Base-by-base conservation (phyloP, 2,329 filamentous ascomycete genomes). In the Cladosporium sp. region DNA sequence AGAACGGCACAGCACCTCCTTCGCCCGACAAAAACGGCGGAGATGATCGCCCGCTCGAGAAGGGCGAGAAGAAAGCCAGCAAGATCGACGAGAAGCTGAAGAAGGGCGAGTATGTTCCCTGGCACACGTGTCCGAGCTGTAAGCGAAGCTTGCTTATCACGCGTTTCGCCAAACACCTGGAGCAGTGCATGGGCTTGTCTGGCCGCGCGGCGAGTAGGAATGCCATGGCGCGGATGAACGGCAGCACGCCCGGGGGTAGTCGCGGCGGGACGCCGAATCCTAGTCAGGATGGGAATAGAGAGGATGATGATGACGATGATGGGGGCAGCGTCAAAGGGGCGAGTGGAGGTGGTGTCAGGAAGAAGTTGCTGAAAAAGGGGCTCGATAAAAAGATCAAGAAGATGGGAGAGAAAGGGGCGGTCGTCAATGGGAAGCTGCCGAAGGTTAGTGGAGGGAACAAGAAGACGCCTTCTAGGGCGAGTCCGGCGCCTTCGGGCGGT, bases 131-230 rank as follows among this genome's bases (percentile, higher is more conserved):
- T 68, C 83, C 82, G 9, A 80, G 80, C 61, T 86, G 83, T 66
- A 84, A 84, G 61, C 77, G 83, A 28, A 84, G 82, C 67, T 73
- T 85, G 63, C 78, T 84, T 58, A 83, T 84, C 62, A 84, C 80
- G 24, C 76, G 82, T 48, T 82, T 85, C 52, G 82, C 82, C 15
- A 81, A 83, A 65, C 83, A 86, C 66, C 66, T 85, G 55, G 83
- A 85, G 62, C 81, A 83, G 60, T 86, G 83, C 62, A 74, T 86
- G 62, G 82, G 82, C 22, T 77, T 84, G 25, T 79, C 77, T 19
- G 82, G 82, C 1, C 73, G 83, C 12, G 77, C 78, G 62, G 77
- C 76, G 56, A 76, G 75, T 48, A 65, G 77, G 40, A 77, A 78
- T 58, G 78, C 78, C 32, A 77, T 78, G 74, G 77, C 76, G 1